phyloP scores from a whole-genome alignment of 768 basidiomycete species.

The Pleurotus salmoneostramineus region DNA sequence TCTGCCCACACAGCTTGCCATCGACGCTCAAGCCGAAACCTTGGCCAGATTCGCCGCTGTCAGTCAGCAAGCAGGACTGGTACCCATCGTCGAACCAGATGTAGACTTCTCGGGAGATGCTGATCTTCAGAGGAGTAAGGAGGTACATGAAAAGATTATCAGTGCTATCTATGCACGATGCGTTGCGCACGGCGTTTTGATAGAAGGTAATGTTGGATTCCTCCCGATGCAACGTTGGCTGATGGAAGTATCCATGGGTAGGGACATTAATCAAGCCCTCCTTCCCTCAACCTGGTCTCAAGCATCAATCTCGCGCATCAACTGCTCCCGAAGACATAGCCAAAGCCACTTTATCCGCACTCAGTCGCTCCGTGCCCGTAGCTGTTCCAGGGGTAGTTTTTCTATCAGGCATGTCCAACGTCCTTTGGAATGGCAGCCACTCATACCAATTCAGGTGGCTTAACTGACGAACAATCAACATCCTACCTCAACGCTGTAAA shows the following conservation, averaged over 20 bases:
- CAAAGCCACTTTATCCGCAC: slow-evolving; percentile 38
- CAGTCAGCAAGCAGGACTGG: slow-evolving; percentile 46
- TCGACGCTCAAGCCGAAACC: slow-evolving; percentile 44
- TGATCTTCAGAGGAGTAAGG: slow-evolving; percentile 37
- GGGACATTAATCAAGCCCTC: slow-evolving; percentile 50
- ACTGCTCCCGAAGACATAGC: slow-evolving; percentile 38
- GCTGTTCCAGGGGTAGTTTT: slow-evolving; percentile 48
- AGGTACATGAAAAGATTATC: slow-evolving; percentile 43
- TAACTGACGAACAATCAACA: slow-evolving; percentile 35
- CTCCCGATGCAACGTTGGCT: neutral
- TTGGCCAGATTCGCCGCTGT: slow-evolving; percentile 45
- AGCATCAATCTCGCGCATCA: slow-evolving; percentile 31
- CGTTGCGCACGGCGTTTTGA: slow-evolving; percentile 39
- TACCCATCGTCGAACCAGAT: slow-evolving; percentile 52
- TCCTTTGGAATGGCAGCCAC: neutral
- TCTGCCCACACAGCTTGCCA: slow-evolving; percentile 34
- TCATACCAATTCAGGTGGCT: slow-evolving; percentile 29
- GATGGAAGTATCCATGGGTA: slow-evolving; percentile 11
- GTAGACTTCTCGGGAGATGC: slow-evolving; percentile 47
- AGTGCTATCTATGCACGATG: slow-evolving; percentile 42
- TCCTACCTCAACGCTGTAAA: slow-evolving; percentile 39
- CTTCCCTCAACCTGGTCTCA: slow-evolving; percentile 45
- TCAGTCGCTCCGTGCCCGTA: slow-evolving; percentile 40
- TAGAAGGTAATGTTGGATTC: slow-evolving; percentile 34
- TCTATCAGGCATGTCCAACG: slow-evolving; percentile 35